Conservation (phyloP, 1,139 yeast species). For the Candida sanyaensis region DNA sequence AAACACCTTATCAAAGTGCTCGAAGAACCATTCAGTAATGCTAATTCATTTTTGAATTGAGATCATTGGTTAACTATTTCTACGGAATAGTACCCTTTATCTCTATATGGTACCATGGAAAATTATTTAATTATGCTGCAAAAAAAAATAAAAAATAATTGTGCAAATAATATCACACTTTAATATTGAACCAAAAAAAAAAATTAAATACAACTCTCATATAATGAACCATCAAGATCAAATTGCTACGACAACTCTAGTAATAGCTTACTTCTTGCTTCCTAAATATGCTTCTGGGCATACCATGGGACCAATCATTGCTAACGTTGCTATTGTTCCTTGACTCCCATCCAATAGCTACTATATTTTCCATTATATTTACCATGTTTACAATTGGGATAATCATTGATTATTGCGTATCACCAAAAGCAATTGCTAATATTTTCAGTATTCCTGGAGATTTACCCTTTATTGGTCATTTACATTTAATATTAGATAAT, state of each 20-base stretch:
- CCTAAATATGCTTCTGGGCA: conserved; percentile 3
- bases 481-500: conserved; percentile 46
- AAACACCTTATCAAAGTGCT: no score
- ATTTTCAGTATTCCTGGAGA: conserved; percentile 48
- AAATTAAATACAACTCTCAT: background rate
- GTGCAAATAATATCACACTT: no score
- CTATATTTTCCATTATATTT: background rate
- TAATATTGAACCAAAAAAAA: background rate
- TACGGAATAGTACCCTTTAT: no score
- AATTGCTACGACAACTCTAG: no score
- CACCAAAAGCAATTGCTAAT: background rate
- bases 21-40: no score
- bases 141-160: conserved; percentile 1
- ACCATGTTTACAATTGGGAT: background rate
- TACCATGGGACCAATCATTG: background rate
- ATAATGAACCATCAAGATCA: no score
- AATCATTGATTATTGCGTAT: background rate
- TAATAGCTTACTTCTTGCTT: background rate
- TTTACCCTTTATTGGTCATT: conserved; percentile 55
- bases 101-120: no score
- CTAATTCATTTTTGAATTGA: no score
- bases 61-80: no score
- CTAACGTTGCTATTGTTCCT: conserved; percentile 2
- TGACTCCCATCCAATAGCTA: background rate
- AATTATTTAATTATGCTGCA: conserved; percentile 7